phyloP scores from a whole-genome alignment of 164 flowering plant genomes.

The Nymphaea thermarum region DNA sequence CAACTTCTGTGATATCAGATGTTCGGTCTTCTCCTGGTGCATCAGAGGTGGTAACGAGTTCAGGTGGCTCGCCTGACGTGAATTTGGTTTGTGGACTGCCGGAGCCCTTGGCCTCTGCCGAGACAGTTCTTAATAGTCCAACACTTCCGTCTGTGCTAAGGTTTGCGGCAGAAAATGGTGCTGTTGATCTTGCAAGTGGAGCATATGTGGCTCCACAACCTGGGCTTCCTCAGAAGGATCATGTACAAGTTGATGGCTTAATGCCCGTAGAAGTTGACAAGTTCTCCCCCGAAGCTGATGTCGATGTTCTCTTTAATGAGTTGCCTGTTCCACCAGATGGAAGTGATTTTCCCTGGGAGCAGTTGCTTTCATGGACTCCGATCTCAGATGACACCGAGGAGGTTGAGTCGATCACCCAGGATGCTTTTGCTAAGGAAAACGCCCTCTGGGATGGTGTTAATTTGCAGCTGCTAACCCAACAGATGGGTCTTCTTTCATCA shows the following conservation, averaged over 20 bases:
- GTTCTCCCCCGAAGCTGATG: slow-evolving; percentile 16
- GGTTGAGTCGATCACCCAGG: slow-evolving; percentile 19
- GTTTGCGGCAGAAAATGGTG: slow-evolving; percentile 11
- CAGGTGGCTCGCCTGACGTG: slow-evolving; percentile 10
- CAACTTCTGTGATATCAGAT: slow-evolving; percentile 15
- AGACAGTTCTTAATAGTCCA: slow-evolving; percentile 10
- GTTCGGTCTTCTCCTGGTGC: slow-evolving; percentile 18
- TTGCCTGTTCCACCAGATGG: slow-evolving; percentile 31
- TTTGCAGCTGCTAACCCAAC: slow-evolving; percentile 43
- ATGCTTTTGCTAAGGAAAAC: slow-evolving; percentile 15
- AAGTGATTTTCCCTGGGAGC: slow-evolving; percentile 27
- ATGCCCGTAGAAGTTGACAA: slow-evolving; percentile 12
- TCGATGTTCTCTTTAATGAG: slow-evolving; percentile 20
- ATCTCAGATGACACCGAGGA: slow-evolving; percentile 34
- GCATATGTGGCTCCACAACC: slow-evolving; percentile 10
- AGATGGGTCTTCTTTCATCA: slow-evolving; percentile 50
- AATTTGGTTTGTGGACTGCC: slow-evolving; percentile 6
- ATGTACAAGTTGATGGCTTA: slow-evolving; percentile 18
- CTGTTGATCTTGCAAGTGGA: slow-evolving; percentile 10
- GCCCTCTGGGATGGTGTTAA: slow-evolving; percentile 19
- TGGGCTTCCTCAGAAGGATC: slow-evolving; percentile 11
- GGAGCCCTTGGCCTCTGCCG: slow-evolving; percentile 1
- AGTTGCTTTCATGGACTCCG: slow-evolving; percentile 38
- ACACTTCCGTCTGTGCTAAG: slow-evolving; percentile 13
- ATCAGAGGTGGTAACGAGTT: slow-evolving; percentile 5